A percentile compares a stretch with the other conserved stretches of the same genome.
phyloP scores from a whole-genome alignment of 106 monocot genomes.

The Xerophyta viscosa region DNA sequence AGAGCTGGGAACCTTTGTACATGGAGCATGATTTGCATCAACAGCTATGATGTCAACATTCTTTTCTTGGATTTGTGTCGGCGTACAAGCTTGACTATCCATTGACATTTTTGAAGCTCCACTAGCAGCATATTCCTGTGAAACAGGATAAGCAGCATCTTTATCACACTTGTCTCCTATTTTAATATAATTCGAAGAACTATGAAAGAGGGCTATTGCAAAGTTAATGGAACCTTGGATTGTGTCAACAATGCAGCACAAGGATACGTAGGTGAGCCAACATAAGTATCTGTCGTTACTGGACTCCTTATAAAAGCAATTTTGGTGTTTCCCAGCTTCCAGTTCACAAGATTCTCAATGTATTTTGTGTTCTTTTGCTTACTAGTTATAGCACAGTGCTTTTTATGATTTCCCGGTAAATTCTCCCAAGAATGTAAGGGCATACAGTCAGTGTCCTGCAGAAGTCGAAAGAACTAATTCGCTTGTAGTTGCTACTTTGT shows the following conservation, averaged over 20 bases:
- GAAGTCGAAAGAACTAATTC: slow-evolving; percentile 1
- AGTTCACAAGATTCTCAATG: slow-evolving; percentile 20
- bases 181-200: background rate
- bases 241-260: too few relatives aligned
- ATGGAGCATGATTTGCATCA: slow-evolving; percentile 25
- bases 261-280: too few relatives aligned
- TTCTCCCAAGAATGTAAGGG: slow-evolving; percentile 71
- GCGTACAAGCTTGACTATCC: slow-evolving; percentile 67
- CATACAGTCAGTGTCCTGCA: slow-evolving; percentile 94
- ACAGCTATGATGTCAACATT: slow-evolving; percentile 91
- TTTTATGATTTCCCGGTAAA: slow-evolving; percentile 72
- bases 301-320: slow-evolving; percentile 4
- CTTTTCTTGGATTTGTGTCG: slow-evolving; percentile 83
- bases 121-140: slow-evolving; percentile 73
- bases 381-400: slow-evolving; percentile 27
- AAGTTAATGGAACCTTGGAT: too few relatives aligned
- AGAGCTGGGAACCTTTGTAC: background rate
- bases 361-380: slow-evolving; percentile 44
- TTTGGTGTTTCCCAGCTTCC: slow-evolving; percentile 35
- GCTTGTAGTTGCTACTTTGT: too few relatives aligned
- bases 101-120: slow-evolving; percentile 76
- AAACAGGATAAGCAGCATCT: slow-evolving; percentile 67
- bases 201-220: too few relatives aligned
- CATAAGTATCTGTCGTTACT: too few relatives aligned
- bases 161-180: slow-evolving; percentile 36